Conservation (phyloP, 345 rosid genomes). For the Camelina laxa region DNA sequence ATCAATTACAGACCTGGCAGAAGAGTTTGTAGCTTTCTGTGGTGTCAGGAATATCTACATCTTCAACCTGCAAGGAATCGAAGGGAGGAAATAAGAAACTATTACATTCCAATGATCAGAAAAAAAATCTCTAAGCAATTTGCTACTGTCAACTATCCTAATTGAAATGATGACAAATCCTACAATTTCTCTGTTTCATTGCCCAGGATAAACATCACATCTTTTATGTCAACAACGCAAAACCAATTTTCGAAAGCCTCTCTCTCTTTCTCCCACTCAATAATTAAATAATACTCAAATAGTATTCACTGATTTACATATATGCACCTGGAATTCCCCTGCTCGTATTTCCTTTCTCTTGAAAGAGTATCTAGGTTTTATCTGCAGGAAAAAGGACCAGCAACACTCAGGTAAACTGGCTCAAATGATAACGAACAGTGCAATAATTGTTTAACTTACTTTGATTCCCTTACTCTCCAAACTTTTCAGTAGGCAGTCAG, state of each 20-base stretch:
- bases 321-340: conserved; percentile 85
- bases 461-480: conserved; percentile 90
- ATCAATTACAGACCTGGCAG: conserved; percentile 70
- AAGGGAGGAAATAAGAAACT: conserved; percentile 26
- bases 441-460: conserved; percentile 53
- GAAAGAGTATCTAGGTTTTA: conserved; percentile 96
- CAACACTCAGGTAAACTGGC: conserved; percentile 18
- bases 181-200: neutral
- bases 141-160: conserved; percentile 22
- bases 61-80: conserved; percentile 62
- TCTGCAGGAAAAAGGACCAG: conserved; percentile 55
- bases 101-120: neutral
- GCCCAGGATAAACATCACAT: neutral
- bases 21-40: conserved; percentile 91
- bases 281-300: conserved; percentile 4
- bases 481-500: conserved; percentile 95
- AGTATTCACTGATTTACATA: conserved; percentile 30
- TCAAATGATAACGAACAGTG: conserved; percentile 2
- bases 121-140: neutral
- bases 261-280: conserved; percentile 6
- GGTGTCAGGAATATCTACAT: conserved; percentile 78
- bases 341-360: conserved; percentile 93
- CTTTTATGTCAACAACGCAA: conserved; percentile 12
- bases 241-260: neutral
- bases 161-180: conserved; percentile 12